These are phyloP conservation scores for Cercospora brassicicola DNA, from an alignment of 2,329 filamentous ascomycete species.

Conservation along the genomic window DNA sequence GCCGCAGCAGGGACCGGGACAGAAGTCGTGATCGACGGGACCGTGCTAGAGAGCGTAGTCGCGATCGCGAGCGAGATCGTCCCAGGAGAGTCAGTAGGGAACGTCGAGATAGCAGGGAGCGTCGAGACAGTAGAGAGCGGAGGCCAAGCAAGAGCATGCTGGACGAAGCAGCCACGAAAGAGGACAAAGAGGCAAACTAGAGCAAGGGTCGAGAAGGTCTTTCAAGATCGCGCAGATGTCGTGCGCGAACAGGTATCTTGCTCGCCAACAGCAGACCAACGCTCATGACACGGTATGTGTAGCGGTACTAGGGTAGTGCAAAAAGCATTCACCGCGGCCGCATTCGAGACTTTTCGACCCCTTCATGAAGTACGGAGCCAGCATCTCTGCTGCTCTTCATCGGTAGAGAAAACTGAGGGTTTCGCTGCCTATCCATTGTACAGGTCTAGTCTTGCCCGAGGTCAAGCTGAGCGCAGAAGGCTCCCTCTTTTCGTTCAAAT, in stretches of 20 bases:
- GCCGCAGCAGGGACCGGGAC: conserved; percentile 23
- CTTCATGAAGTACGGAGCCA: not conserved
- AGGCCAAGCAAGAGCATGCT: conserved; percentile 5
- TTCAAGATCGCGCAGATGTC: not conserved
- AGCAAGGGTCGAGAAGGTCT: not conserved
- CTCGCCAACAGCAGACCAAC: not conserved
- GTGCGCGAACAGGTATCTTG: not conserved
- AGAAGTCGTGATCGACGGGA: conserved; percentile 34
- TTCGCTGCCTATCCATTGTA: not conserved
- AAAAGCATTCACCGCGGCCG: not conserved
- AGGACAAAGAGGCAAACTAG: not conserved
- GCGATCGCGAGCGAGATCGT: conserved; percentile 10
- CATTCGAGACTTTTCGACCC: not conserved
- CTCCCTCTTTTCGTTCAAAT: not conserved
- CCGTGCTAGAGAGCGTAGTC: conserved; percentile 19
- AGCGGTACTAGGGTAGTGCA: not conserved
- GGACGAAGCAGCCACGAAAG: not conserved
- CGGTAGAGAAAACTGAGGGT: not conserved
- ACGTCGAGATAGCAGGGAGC: not conserved
- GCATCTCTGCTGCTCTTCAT: not conserved
- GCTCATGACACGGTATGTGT: not conserved
- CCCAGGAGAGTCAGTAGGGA: conserved; percentile 1
- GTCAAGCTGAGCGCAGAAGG: not conserved
- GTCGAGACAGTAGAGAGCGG: conserved; percentile 8
- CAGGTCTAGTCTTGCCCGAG: not conserved